Percentiles rank a stretch among this genome's conserved stretches.
These are phyloP conservation scores for Microcyclospora tardicrescens DNA, from an alignment of 2,329 filamentous ascomycete genomes.

Conservation along the genomic window DNA sequence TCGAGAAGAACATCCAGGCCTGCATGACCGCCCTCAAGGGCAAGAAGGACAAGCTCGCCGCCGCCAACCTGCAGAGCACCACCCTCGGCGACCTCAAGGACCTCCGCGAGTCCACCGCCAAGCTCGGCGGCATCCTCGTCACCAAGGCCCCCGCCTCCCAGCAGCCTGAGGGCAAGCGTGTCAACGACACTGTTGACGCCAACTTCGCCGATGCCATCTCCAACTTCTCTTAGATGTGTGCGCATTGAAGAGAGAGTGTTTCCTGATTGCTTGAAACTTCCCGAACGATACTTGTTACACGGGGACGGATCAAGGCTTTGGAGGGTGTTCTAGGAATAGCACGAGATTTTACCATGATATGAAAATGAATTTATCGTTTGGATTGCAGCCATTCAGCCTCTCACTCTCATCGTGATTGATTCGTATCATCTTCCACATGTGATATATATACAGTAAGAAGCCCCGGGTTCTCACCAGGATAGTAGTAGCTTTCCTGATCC, in stretches of 20 bases:
- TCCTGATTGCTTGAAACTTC: too few relatives aligned
- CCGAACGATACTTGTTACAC: too few relatives aligned
- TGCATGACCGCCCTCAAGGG: constrained; percentile 7
- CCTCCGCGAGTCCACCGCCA: constrained; percentile 5
- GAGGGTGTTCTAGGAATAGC: too few relatives aligned
- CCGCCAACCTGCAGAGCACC: constrained; percentile 5
- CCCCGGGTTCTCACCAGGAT: too few relatives aligned
- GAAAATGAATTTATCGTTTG: too few relatives aligned
- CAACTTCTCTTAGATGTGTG: neutral
- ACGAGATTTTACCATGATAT: too few relatives aligned
- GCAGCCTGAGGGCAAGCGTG: neutral
- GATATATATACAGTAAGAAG: too few relatives aligned
- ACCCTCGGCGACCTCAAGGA: constrained; percentile 7
- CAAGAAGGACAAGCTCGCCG: constrained; percentile 9
- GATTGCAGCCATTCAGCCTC: too few relatives aligned
- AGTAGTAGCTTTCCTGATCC: too few relatives aligned
- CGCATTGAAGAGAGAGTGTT: neutral
- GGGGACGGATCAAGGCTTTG: too few relatives aligned
- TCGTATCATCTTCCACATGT: too few relatives aligned
- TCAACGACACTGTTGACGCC: neutral
- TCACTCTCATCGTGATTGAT: too few relatives aligned
- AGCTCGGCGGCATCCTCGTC: constrained; percentile 2
- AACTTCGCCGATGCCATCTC: neutral
- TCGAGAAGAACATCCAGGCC: constrained; percentile 7
- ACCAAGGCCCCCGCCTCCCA: neutral